Evolutionary conservation across 768 basidiomycete species (phyloP).

Genomic region (Pleurotus tuber-regium): DNA sequence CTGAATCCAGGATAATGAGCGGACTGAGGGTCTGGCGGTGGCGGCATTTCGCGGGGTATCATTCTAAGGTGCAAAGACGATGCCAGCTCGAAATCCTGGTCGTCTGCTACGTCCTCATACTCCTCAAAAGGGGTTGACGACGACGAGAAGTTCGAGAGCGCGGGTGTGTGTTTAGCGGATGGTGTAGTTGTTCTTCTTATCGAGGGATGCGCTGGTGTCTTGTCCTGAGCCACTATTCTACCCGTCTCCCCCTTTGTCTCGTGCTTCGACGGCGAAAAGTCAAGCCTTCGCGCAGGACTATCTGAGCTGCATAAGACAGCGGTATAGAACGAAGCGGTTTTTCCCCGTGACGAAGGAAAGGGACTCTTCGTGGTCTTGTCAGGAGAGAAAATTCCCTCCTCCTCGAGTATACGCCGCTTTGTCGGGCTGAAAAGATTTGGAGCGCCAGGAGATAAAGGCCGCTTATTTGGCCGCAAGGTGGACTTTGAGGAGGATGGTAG

Average conservation of each 20-base stretch:
- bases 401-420: slow-evolving; percentile 64
- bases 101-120: not conserved
- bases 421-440: slow-evolving; percentile 54
- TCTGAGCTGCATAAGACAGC: slow-evolving; percentile 27
- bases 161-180: not conserved
- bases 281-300: slow-evolving; percentile 50
- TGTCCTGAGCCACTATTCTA: not conserved
- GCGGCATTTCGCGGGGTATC: slow-evolving; percentile 24
- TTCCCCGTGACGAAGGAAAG: slow-evolving; percentile 24
- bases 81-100: not conserved
- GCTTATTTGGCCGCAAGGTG: slow-evolving; percentile 44
- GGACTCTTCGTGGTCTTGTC: slow-evolving; percentile 36
- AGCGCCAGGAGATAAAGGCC: slow-evolving; percentile 57
- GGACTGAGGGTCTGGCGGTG: slow-evolving; percentile 35
- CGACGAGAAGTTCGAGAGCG: not conserved
- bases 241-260: not conserved
- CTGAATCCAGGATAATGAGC: slow-evolving; percentile 44
- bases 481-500: slow-evolving; percentile 30
- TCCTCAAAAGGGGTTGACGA: slow-evolving; percentile 7
- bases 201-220: slow-evolving; percentile 13
- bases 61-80: not conserved
- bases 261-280: slow-evolving; percentile 44
- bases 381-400: slow-evolving; percentile 45
- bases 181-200: slow-evolving; percentile 2
- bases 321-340: slow-evolving; percentile 19